Percentiles rank a stretch among this genome's conserved stretches.
Evolutionary conservation across 768 basidiomycete genomes (phyloP).

Genomic region (Leccinum imitatum): DNA sequence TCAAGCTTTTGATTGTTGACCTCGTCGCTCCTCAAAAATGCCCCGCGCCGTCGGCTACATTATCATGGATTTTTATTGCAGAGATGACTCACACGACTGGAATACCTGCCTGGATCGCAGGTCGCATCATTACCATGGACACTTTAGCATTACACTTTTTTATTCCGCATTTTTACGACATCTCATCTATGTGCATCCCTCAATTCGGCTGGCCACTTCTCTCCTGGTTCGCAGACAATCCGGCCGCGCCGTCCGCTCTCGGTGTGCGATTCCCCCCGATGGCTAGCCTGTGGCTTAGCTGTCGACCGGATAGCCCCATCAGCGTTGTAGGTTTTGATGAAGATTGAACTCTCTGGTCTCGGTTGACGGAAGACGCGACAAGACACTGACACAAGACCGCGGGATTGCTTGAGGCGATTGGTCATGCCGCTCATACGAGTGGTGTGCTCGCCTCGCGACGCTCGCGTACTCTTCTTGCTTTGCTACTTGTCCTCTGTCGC

Average conservation of each 20-base stretch:
- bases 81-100: constrained; percentile 38
- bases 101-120: constrained; percentile 58
- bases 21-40: constrained; percentile 24
- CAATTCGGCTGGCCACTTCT: constrained; percentile 18
- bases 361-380: too few species aligned
- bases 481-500: constrained; percentile 38
- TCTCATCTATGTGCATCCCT: constrained; percentile 21
- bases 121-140: constrained; percentile 54
- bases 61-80: constrained; percentile 41
- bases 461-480: constrained; percentile 49
- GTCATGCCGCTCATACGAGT: constrained; percentile 45
- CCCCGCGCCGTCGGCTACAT: constrained; percentile 33
- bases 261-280: neutral
- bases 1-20: constrained; percentile 45
- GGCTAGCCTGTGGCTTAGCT: too few species aligned
- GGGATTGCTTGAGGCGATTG: constrained; percentile 50
- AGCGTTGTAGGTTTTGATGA: too few species aligned
- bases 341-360: too few species aligned
- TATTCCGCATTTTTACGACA: constrained; percentile 46
- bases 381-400: too few species aligned
- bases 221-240: constrained; percentile 33
- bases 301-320: too few species aligned
- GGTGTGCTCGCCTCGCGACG: constrained; percentile 53
- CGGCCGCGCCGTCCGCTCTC: constrained; percentile 55
- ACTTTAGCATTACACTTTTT: constrained; percentile 36